A percentile compares a stretch with the other conserved stretches of the same genome.
Conservation (phyloP, 176 grass and related monocot species). For the Metroxylon sagu region DNA sequence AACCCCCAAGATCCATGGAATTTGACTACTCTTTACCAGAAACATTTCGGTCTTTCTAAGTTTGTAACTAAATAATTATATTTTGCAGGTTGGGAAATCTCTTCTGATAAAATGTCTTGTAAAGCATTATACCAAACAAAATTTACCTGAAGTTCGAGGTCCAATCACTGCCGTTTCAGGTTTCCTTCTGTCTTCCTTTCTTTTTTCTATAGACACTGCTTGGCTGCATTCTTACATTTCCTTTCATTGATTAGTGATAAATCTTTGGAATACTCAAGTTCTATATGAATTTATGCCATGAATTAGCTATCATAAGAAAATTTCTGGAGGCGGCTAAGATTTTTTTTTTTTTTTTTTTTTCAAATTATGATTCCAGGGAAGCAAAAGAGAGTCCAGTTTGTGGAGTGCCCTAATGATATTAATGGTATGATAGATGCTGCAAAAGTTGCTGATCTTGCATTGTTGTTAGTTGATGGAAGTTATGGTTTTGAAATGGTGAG, state of each 20-base stretch:
- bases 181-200: conserved; percentile 7
- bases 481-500: conserved; percentile 99
- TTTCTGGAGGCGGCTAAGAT: too few species aligned
- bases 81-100: conserved; percentile 79
- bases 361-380: conserved; percentile 48
- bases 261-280: too few species aligned
- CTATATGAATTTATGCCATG: too few species aligned
- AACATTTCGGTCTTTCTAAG: too few species aligned
- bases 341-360: conserved; percentile 2
- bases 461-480: conserved; percentile 90
- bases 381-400: conserved; percentile 80
- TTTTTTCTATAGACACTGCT: too few species aligned
- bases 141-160: conserved; percentile 71
- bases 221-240: neutral
- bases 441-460: conserved; percentile 92
- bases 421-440: conserved; percentile 99
- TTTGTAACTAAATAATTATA: too few species aligned
- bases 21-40: neutral
- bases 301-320: too few species aligned
- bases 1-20: neutral
- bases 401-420: conserved; percentile 94
- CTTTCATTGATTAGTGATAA: neutral
- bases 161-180: conserved; percentile 97
- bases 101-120: conserved; percentile 89
- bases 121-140: conserved; percentile 93